These are phyloP conservation scores for Decorospora gaudefroyi DNA, from an alignment of 2,329 filamentous ascomycete species.

Conservation along the genomic window DNA sequence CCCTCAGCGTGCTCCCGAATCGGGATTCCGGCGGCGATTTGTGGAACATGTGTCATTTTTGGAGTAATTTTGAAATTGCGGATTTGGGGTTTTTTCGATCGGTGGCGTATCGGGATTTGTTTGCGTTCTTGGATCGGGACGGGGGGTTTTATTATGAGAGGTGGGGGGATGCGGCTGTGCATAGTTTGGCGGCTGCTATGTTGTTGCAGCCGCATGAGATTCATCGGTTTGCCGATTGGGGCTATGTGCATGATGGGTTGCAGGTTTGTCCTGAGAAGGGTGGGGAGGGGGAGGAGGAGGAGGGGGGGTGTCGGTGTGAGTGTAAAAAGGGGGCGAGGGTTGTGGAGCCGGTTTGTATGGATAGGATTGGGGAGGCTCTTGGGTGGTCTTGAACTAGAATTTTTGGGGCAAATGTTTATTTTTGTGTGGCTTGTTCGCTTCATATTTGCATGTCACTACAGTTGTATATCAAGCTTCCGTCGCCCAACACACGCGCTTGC, in stretches of 20 bases:
- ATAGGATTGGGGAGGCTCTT: slow-evolving; percentile 3
- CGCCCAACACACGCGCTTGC: no score
- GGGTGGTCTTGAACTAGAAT: no score
- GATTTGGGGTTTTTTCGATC: slow-evolving; percentile 90
- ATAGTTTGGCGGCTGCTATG: slow-evolving; percentile 84
- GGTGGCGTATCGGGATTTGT: slow-evolving; percentile 86
- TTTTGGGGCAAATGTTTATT: no score
- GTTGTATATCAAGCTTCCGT: no score
- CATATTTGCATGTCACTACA: no score
- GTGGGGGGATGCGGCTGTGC: slow-evolving; percentile 95
- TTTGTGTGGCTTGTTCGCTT: no score
- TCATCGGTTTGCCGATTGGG: slow-evolving; percentile 97
- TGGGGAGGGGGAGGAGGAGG: slow-evolving; percentile 11
- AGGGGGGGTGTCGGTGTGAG: slow-evolving; percentile 7
- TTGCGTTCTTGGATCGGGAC: slow-evolving; percentile 68
- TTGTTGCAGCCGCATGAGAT: slow-evolving; percentile 86
- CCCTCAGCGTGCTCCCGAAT: slow-evolving; percentile 28
- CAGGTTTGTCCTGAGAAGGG: slow-evolving; percentile 16
- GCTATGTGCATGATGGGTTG: slow-evolving; percentile 66
- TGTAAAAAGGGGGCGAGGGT: slow-evolving; percentile 3
- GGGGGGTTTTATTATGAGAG: slow-evolving; percentile 24
- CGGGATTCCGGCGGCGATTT: slow-evolving; percentile 80
- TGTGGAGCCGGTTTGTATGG: slow-evolving; percentile 12
- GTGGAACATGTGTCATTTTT: slow-evolving; percentile 97
- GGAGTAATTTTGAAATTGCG: slow-evolving; percentile 96